These are phyloP conservation scores for Backusella morwellensis DNA, from an alignment of 192 early-diverging fungal species.

Conservation along the genomic window DNA sequence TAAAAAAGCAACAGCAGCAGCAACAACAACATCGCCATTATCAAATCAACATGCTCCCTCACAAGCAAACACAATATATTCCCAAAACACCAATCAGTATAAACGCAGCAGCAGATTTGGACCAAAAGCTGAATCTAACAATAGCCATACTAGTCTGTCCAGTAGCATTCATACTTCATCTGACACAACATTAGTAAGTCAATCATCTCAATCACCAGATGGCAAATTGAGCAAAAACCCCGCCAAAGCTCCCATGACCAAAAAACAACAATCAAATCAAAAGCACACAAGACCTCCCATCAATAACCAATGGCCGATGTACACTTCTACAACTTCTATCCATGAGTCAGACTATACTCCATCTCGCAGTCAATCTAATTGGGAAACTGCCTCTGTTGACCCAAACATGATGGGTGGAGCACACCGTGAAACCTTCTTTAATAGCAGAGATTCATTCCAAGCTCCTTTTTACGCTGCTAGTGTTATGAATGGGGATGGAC, in stretches of 20 bases:
- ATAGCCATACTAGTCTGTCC: background rate
- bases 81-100: background rate
- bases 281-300: background rate
- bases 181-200: slow-evolving; percentile 2
- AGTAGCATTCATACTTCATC: background rate
- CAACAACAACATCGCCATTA: background rate
- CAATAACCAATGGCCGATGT: background rate
- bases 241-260: background rate
- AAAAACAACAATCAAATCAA: background rate
- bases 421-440: background rate
- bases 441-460: background rate
- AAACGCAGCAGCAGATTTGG: background rate
- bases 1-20: slow-evolving; percentile 1
- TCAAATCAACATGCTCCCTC: background rate
- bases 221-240: background rate
- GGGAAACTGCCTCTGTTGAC: slow-evolving; percentile 2
- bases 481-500: background rate
- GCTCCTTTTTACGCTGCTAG: background rate
- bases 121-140: background rate
- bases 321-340: background rate
- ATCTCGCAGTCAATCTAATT: background rate
- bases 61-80: background rate
- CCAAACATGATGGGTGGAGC: background rate
- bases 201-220: slow-evolving; percentile 7
- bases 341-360: background rate